Percentiles rank a stretch among this genome's conserved stretches.
Evolutionary conservation across 208 protist species (phyloP).

Genomic region (Crithidia bombi): DNA sequence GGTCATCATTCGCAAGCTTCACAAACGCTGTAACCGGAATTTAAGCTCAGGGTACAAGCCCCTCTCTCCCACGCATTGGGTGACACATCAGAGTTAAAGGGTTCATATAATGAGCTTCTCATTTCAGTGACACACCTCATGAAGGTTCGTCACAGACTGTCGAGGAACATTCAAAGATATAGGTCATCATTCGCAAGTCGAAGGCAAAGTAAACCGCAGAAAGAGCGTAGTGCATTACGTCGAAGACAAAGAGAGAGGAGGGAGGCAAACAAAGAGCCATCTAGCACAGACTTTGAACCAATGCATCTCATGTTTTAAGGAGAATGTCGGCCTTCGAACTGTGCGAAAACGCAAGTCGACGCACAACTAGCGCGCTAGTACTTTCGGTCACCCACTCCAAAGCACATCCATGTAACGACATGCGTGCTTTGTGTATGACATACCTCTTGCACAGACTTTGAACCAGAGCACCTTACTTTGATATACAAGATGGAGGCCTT

Average conservation of each 20-base stretch:
- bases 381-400: too few species aligned
- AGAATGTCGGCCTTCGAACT: constrained; percentile 35
- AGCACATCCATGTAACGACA: background rate
- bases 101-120: constrained; percentile 30
- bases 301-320: background rate
- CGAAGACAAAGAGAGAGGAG: background rate
- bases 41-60: constrained; percentile 1
- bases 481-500: constrained; percentile 29
- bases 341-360: constrained; percentile 2
- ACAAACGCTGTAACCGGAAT: background rate
- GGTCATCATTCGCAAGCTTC: constrained; percentile 3
- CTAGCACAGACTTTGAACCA: constrained; percentile 26
- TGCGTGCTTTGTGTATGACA: background rate
- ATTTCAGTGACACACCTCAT: constrained; percentile 12
- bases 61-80: background rate
- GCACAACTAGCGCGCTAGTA: too few species aligned
- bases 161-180: constrained; percentile 39
- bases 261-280: background rate
- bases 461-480: constrained; percentile 20
- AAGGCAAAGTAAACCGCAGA: background rate
- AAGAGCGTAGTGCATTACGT: constrained; percentile 9
- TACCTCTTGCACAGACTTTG: constrained; percentile 29
- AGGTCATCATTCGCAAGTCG: constrained; percentile 5
- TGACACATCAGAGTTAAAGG: constrained; percentile 33
- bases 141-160: background rate